Evolutionary conservation across 1,284 basidiomycete genomes (phyloP).

Genomic region (Tylopilus sp.): DNA sequence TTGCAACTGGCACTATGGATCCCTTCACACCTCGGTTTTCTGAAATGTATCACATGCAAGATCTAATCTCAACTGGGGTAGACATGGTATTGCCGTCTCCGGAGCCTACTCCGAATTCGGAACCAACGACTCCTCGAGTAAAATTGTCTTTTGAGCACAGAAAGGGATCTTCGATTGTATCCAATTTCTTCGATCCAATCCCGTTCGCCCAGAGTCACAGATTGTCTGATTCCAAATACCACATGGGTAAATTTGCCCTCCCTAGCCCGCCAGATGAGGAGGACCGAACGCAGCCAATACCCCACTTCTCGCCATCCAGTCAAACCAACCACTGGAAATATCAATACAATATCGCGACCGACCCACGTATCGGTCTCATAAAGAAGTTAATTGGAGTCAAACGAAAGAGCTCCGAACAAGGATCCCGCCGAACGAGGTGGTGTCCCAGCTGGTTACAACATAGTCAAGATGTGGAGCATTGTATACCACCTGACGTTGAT

Average conservation of each 20-base stretch:
- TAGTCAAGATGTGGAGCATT: constrained; percentile 37
- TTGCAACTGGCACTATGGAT: constrained; percentile 23
- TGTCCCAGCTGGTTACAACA: constrained; percentile 41
- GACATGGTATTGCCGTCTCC: constrained; percentile 43
- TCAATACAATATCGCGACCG: constrained; percentile 57
- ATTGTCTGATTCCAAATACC: constrained; percentile 67
- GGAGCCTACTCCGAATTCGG: constrained; percentile 42
- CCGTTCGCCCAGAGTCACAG: constrained; percentile 63
- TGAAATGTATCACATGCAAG: constrained; percentile 23
- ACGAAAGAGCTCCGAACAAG: constrained; percentile 46
- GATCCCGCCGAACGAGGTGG: constrained; percentile 29
- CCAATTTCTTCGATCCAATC: constrained; percentile 61
- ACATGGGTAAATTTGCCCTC: constrained; percentile 70
- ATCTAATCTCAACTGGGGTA: constrained; percentile 27
- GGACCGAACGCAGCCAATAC: constrained; percentile 37
- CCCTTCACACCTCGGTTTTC: constrained; percentile 34
- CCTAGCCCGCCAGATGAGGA: constrained; percentile 59
- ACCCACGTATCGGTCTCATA: constrained; percentile 65
- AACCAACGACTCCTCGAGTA: constrained; percentile 54
- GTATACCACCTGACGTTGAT: constrained; percentile 21
- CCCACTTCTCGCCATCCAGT: constrained; percentile 11
- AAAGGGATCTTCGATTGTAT: constrained; percentile 6
- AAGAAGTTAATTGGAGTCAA: constrained; percentile 65
- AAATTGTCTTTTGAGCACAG: constrained; percentile 35
- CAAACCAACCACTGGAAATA: constrained; percentile 43